phyloP scores from a whole-genome alignment of 108 stramenopile species.

The Cyclotella atomus region DNA sequence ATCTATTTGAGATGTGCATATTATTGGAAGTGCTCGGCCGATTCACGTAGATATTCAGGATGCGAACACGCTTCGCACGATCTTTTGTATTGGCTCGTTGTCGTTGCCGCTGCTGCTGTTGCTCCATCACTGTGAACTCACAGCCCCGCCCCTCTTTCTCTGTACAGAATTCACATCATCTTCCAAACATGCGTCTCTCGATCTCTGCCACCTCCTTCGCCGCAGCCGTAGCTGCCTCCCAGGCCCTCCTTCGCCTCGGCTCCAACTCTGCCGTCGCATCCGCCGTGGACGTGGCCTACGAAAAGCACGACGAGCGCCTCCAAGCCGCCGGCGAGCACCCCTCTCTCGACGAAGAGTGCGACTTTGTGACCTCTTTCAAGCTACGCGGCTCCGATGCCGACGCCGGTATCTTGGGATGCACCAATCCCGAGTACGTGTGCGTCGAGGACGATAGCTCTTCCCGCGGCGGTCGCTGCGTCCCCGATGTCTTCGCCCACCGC shows the following conservation, averaged over 20 bases:
- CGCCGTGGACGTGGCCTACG: neutral
- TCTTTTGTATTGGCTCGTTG: too few relatives aligned
- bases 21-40: too few relatives aligned
- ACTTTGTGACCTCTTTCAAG: neutral
- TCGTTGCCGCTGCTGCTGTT: too few relatives aligned
- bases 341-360: neutral
- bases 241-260: neutral
- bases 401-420: neutral
- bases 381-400: neutral
- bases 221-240: neutral
- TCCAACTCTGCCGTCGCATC: neutral
- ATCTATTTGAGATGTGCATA: too few relatives aligned
- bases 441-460: neutral
- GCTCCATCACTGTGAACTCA: too few relatives aligned
- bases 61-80: too few relatives aligned
- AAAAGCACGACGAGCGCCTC: too few relatives aligned
- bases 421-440: neutral
- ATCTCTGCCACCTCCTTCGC: neutral
- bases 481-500: too few relatives aligned
- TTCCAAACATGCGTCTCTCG: neutral
- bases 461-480: neutral
- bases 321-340: too few relatives aligned
- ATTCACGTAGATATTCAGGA: too few relatives aligned
- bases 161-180: too few relatives aligned
- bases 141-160: too few relatives aligned